Base-by-base conservation (phyloP, 345 rosid species). In the Gossypium stocksii region DNA sequence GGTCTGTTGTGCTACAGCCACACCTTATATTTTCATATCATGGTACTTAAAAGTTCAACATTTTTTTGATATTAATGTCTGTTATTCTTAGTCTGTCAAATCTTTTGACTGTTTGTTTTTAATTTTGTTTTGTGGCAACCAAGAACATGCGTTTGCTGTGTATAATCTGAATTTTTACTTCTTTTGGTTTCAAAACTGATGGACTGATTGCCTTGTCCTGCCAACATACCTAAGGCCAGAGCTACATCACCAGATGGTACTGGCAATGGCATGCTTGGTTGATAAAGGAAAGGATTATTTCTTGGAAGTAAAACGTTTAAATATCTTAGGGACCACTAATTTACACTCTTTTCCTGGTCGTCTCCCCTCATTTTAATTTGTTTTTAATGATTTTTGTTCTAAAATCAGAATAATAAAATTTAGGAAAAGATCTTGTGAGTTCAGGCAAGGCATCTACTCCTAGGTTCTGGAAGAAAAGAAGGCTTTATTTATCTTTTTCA, bases 1-100 rank as follows among this genome's bases (percentile, higher is more conserved):
- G 96, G 97, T 90, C 49, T 72, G 83, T 81, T 70, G 7, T 49
- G 12, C 9, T 77, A 53, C 59, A 25, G 14, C 16, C 25, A 25
- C 29, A 23, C 45, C 45, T 45, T 16, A 13, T 58, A n/a, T 72
- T 22, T 62, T 44, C 44, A 49, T 49, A 6, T 41, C 13, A 15
- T 25, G 22, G 27, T 5, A 25, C 54, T 6, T 27, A 17, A 41
- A 56, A 71, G 48, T n/a, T 19, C 11, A 22, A n/a, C 25, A 11
- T 56, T 12, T 57, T 38, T 72, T 56, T 65, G 59, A 9, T 72
- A n/a, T 73, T 48, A 72, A 45, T 58, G 66, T 46, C 65, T 72
- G 64, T 16, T 44, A 60, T 48, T 4, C 57, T 25, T 48, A 16
- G 58, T 1, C 14, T 67, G 15, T 68, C 44, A 48, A 23, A 34